Percentiles rank a stretch among this genome's conserved stretches.
Conservation (phyloP, 163 green algal species). For the Volvox carteri region DNA sequence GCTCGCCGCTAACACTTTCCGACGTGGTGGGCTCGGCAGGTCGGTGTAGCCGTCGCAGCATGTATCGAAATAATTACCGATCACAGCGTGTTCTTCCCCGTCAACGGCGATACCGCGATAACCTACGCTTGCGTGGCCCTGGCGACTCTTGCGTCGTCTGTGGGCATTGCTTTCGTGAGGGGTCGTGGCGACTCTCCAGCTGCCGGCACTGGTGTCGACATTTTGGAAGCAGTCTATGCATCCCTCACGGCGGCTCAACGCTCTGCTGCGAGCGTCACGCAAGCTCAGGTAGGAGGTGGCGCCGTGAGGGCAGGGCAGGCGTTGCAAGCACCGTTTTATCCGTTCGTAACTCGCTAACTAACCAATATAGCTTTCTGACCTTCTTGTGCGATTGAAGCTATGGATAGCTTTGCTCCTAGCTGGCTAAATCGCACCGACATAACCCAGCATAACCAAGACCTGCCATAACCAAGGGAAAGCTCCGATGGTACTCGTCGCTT, state of each 20-base stretch:
- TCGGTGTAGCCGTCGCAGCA: not conserved
- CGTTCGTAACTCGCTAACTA: too few relatives aligned
- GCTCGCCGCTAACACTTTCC: not conserved
- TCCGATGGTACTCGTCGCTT: too few relatives aligned
- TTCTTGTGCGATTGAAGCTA: too few relatives aligned
- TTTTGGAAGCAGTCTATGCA: slow-evolving; percentile 41
- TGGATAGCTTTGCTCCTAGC: too few relatives aligned
- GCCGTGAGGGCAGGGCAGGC: too few relatives aligned
- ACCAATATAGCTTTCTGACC: too few relatives aligned
- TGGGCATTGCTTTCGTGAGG: not conserved
- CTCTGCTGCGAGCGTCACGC: slow-evolving; percentile 38
- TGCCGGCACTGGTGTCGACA: not conserved
- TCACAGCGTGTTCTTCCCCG: not conserved
- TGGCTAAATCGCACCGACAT: too few relatives aligned
- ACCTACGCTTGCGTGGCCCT: not conserved
- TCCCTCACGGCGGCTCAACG: slow-evolving; percentile 36
- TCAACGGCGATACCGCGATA: slow-evolving; percentile 6
- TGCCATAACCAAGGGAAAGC: too few relatives aligned
- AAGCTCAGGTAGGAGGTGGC: slow-evolving; percentile 10
- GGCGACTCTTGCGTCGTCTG: not conserved
- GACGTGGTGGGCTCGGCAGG: not conserved
- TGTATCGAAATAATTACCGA: slow-evolving; percentile 26
- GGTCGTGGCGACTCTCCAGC: not conserved
- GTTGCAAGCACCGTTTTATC: too few relatives aligned
- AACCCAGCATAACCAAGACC: too few relatives aligned